Evolutionary conservation across 495 filamentous ascomycete genomes (phyloP), one percentile per base, ranked within the genome.

Genomic region (Chaetomium tenue): DNA sequence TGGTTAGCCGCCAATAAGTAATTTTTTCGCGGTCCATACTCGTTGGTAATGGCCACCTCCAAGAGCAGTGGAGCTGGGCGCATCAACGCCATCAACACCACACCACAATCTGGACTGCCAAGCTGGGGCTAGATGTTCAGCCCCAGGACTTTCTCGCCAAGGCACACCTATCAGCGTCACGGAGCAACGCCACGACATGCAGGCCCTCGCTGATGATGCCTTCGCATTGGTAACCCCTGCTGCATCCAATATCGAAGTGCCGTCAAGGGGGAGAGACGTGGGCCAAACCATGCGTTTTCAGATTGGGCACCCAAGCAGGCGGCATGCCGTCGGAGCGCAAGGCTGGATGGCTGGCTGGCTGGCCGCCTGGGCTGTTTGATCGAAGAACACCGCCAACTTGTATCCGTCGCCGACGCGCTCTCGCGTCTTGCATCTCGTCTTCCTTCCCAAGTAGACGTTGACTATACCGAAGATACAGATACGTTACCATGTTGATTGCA

Each of bases 401-500:
- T 33, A n/a, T n/a, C 26, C 9, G 1, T 28, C 28, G 7, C 12
- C 33, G 28, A 13, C 33, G 53, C 33, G 33, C 42, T 59, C 39
- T 58, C 37, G 37, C 26, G 22, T 44, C 40, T 1, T 47, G 57
- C 23, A 9, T 60, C 7, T 22, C 25, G 18, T 30, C 5, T 37
- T 37, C 2, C 11, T 33, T 33, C 18, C 23, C 26, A 15, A 30
- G 7, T 0, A 20, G 40, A 22, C 25, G 30, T 33, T n/a, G n/a
- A n/a, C n/a, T 9, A 12, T 8, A 12, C n/a, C 42, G 8, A 18
- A 3, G 22, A 16, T 13, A 28, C 8, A 53, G 25, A 63, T 28
- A 58, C 62, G 64, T 15, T 26, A 50, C 60, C 15, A 67, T 67
- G 65, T 6, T 63, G 48, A 37, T 51, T 3, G 47, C 66, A 5